A percentile compares a stretch with the other conserved stretches of the same genome.
These are phyloP conservation scores for Amauroascus verrucosus DNA, from an alignment of 2,329 filamentous ascomycete genomes.

Conservation along the genomic window DNA sequence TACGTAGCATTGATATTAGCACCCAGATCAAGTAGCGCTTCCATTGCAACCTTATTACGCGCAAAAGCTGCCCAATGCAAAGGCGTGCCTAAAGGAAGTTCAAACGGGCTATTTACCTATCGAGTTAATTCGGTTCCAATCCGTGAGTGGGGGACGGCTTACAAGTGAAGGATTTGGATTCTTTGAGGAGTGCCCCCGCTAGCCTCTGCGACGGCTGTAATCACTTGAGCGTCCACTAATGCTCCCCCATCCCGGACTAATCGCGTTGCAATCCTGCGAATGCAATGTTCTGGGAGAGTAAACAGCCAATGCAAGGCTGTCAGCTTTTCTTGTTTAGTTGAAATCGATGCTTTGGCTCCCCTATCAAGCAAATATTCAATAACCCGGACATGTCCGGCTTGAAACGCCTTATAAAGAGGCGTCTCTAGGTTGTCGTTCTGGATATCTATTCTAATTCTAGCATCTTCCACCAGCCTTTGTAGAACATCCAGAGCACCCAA, in stretches of 20 bases:
- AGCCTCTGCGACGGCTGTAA: constrained; percentile 14
- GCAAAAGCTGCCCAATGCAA: constrained; percentile 24
- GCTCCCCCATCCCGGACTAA: constrained; percentile 19
- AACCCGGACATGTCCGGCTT: constrained; percentile 22
- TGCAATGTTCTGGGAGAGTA: constrained; percentile 16
- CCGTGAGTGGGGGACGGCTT: constrained; percentile 7
- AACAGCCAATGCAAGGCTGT: constrained; percentile 24
- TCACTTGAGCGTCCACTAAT: constrained; percentile 19
- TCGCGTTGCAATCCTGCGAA: constrained; percentile 16
- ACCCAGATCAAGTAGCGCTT: constrained; percentile 19
- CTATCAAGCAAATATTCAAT: constrained; percentile 21
- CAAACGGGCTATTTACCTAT: constrained; percentile 20
- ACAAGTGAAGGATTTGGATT: constrained; percentile 23
- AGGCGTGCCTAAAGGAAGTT: constrained; percentile 22
- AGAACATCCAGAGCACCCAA: constrained; percentile 17
- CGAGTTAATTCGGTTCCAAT: background rate
- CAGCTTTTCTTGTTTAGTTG: constrained; percentile 17
- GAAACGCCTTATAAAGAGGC: constrained; percentile 23
- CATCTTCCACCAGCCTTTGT: constrained; percentile 16
- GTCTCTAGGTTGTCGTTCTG: constrained; percentile 23
- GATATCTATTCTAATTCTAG: constrained; percentile 16
- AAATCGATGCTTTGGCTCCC: constrained; percentile 18
- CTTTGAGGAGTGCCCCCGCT: constrained; percentile 18
- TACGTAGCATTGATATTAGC: constrained; percentile 21
- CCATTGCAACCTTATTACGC: constrained; percentile 18